A percentile compares a stretch with the other conserved stretches of the same genome.
These are phyloP conservation scores for Lumnitzera littorea DNA, from an alignment of 345 rosid species.

Conservation along the genomic window DNA sequence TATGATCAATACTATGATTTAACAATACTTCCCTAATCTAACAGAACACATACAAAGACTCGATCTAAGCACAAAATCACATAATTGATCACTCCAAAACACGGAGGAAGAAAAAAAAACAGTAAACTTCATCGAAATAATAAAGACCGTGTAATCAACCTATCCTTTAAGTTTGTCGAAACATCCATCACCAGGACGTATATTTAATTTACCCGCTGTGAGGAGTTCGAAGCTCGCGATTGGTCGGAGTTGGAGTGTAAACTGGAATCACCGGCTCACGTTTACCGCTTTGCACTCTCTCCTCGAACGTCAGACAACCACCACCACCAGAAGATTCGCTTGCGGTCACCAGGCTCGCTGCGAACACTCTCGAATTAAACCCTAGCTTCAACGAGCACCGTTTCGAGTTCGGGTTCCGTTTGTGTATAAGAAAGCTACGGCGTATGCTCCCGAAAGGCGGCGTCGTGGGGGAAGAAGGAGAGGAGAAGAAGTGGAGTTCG, in stretches of 20 bases:
- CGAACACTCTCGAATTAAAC: slow-evolving; percentile 14
- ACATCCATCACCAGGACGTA: no score
- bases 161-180: no score
- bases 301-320: slow-evolving; percentile 4
- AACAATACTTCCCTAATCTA: no score
- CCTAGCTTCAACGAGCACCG: slow-evolving; percentile 3
- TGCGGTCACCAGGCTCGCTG: slow-evolving; percentile 20
- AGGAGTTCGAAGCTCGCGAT: slow-evolving; percentile 80
- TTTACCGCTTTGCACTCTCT: not conserved
- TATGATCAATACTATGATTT: no score
- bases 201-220: slow-evolving; percentile 67
- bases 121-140: no score
- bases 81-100: not conserved
- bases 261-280: slow-evolving; percentile 35
- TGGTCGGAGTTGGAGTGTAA: slow-evolving; percentile 54
- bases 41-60: no score
- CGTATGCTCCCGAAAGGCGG: slow-evolving; percentile 7
- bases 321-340: slow-evolving; percentile 5
- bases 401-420: not conserved
- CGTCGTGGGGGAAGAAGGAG: slow-evolving; percentile 6
- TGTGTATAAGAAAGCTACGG: slow-evolving; percentile 11
- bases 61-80: not conserved
- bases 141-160: no score
- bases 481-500: slow-evolving; percentile 12
- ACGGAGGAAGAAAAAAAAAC: no score